Evolutionary conservation across 257 asterid species (phyloP).

Genomic region (Rehmannia glutinosa): DNA sequence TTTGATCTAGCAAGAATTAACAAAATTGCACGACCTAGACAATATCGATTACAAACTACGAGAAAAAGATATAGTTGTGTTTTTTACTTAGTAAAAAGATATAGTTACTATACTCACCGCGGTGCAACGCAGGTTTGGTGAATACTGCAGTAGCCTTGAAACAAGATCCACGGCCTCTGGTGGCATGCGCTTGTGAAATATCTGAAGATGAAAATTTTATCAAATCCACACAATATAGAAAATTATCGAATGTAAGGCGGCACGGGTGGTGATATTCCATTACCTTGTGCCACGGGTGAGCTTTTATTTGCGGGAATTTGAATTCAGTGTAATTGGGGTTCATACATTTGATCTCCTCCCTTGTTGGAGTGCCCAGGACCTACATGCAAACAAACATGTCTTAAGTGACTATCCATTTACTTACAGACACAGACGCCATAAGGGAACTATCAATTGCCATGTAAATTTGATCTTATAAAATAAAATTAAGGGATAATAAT

Average conservation of each 20-base stretch:
- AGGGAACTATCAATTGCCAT: not conserved
- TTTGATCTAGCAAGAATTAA: no score
- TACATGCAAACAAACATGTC: slow-evolving; percentile 15
- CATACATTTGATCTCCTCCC: slow-evolving; percentile 84
- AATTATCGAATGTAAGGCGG: not conserved
- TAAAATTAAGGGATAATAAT: no score
- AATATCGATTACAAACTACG: no score
- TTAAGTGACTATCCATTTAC: not conserved
- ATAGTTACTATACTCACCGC: slow-evolving; percentile 62
- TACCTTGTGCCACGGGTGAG: slow-evolving; percentile 89
- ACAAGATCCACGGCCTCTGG: slow-evolving; percentile 77
- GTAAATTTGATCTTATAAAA: not conserved
- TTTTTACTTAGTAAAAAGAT: no score
- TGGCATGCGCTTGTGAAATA: slow-evolving; percentile 69
- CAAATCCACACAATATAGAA: not conserved
- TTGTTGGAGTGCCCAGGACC: slow-evolving; percentile 79
- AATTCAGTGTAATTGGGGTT: slow-evolving; percentile 76
- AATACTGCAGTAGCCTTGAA: slow-evolving; percentile 68
- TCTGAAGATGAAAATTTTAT: slow-evolving; percentile 29
- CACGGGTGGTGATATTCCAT: not conserved
- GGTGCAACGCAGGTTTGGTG: slow-evolving; percentile 64
- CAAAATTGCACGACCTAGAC: no score
- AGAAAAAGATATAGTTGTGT: no score
- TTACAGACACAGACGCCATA: not conserved
- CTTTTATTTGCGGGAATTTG: slow-evolving; percentile 71